Percentiles rank a stretch among this genome's conserved stretches.
phyloP scores from a whole-genome alignment of 2,329 filamentous ascomycete genomes.

The Fusarium sp. region DNA sequence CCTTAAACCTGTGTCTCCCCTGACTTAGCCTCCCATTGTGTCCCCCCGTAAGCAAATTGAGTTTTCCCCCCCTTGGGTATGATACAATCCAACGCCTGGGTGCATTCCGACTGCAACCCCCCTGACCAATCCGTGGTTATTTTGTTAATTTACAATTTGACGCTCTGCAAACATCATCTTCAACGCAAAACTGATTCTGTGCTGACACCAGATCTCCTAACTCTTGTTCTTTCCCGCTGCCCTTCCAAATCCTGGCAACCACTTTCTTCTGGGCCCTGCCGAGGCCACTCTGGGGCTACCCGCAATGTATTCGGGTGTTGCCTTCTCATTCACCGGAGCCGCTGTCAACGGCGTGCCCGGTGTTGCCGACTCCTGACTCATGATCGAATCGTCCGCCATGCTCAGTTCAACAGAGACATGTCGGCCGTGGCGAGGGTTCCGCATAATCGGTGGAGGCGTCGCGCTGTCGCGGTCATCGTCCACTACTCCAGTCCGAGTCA shows the following conservation, averaged over 20 bases:
- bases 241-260: conserved; percentile 49
- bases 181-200: conserved; percentile 19
- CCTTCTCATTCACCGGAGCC: conserved; percentile 4
- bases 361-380: conserved; percentile 26
- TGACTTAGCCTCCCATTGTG: conserved; percentile 13
- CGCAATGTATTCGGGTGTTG: conserved; percentile 23
- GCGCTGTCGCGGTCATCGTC: conserved; percentile 60
- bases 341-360: conserved; percentile 33
- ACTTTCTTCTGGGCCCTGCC: conserved; percentile 48
- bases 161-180: conserved; percentile 10
- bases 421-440: conserved; percentile 52
- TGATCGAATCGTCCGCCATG: conserved; percentile 10
- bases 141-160: conserved; percentile 17
- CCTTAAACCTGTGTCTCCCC: conserved; percentile 4
- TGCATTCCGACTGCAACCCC: conserved; percentile 13
- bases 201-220: conserved; percentile 36
- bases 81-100: conserved; percentile 35
- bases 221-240: conserved; percentile 40
- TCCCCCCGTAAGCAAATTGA: conserved; percentile 20
- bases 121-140: conserved; percentile 1
- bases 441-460: conserved; percentile 67
- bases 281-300: conserved; percentile 30
- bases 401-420: conserved; percentile 39
- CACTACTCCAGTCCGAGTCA: conserved; percentile 45
- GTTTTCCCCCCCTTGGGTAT: conserved; percentile 16